These are phyloP conservation scores for Russula dissimulans DNA, from an alignment of 768 basidiomycete species.

Conservation along the genomic window DNA sequence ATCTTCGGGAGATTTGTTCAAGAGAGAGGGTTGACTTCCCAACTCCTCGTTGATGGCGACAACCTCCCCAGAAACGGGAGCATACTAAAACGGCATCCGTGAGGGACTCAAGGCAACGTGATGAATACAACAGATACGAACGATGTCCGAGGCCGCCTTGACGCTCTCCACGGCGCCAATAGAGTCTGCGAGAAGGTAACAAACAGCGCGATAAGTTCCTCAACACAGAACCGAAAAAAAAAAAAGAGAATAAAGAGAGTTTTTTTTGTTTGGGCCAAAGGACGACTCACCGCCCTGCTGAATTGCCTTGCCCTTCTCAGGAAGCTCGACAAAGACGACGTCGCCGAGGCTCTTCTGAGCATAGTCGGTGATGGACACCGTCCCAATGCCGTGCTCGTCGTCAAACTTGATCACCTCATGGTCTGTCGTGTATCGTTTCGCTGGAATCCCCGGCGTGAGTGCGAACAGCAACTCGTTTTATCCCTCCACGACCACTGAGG, in stretches of 20 bases:
- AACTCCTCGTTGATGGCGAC: constrained; percentile 71
- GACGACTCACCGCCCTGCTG: constrained; percentile 59
- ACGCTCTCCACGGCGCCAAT: constrained; percentile 95
- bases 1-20: constrained; percentile 83
- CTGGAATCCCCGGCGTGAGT: constrained; percentile 28
- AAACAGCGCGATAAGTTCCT: not conserved
- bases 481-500: not conserved
- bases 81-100: constrained; percentile 49
- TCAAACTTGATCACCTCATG: constrained; percentile 86
- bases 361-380: constrained; percentile 81
- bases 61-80: constrained; percentile 83
- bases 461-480: too few species aligned
- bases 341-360: constrained; percentile 90
- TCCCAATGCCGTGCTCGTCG: constrained; percentile 64
- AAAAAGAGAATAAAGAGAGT: not conserved
- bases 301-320: constrained; percentile 51
- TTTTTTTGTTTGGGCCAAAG: not conserved
- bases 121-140: constrained; percentile 28
- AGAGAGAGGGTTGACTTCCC: constrained; percentile 56
- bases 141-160: constrained; percentile 94
- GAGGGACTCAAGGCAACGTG: not conserved
- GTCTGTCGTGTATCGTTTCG: constrained; percentile 73
- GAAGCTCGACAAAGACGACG: constrained; percentile 94
- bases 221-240: too few species aligned
- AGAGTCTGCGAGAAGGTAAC: constrained; percentile 33